Conservation (phyloP, 495 filamentous ascomycete genomes). For the Rhypophila decipiens region DNA sequence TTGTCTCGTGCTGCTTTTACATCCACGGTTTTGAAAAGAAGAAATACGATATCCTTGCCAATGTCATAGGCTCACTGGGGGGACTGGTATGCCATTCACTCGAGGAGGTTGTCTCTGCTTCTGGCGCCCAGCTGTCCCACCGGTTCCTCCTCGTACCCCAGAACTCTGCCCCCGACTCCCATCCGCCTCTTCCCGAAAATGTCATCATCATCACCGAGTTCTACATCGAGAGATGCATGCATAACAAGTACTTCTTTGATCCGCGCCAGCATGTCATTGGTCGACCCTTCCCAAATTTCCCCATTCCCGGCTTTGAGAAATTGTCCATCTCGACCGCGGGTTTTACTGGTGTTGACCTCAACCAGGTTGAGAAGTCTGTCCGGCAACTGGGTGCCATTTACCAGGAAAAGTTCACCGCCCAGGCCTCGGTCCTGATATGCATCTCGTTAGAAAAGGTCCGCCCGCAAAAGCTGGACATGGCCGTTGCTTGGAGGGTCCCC, state of each 20-base stretch:
- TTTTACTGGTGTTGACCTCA: slow-evolving; percentile 76
- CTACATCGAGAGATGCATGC: slow-evolving; percentile 85
- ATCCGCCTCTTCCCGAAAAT: slow-evolving; percentile 29
- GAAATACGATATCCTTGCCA: slow-evolving; percentile 37
- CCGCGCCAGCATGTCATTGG: slow-evolving; percentile 67
- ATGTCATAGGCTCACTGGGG: slow-evolving; percentile 38
- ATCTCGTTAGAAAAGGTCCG: slow-evolving; percentile 47
- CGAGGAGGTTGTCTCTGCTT: slow-evolving; percentile 32
- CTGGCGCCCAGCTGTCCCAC: slow-evolving; percentile 18
- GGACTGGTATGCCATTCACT: slow-evolving; percentile 37
- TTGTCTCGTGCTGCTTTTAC: slow-evolving; percentile 53
- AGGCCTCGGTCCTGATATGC: slow-evolving; percentile 65
- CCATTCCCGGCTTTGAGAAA: slow-evolving; percentile 58
- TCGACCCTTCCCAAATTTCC: slow-evolving; percentile 64
- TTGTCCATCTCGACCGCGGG: slow-evolving; percentile 73
- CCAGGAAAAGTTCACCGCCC: slow-evolving; percentile 62
- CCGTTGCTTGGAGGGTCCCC: slow-evolving; percentile 65
- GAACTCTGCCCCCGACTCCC: slow-evolving; percentile 29
- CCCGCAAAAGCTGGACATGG: slow-evolving; percentile 71
- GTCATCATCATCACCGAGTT: slow-evolving; percentile 71
- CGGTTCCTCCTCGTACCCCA: slow-evolving; percentile 49
- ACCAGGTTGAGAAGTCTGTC: slow-evolving; percentile 73
- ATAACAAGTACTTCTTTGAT: slow-evolving; percentile 61
- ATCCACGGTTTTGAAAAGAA: slow-evolving; percentile 53
- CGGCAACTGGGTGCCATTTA: slow-evolving; percentile 71